Evolutionary conservation across 2,329 filamentous ascomycete species (phyloP), one percentile per base, ranked within the genome.

Genomic region (Sporothrix pseudoabietina): DNA sequence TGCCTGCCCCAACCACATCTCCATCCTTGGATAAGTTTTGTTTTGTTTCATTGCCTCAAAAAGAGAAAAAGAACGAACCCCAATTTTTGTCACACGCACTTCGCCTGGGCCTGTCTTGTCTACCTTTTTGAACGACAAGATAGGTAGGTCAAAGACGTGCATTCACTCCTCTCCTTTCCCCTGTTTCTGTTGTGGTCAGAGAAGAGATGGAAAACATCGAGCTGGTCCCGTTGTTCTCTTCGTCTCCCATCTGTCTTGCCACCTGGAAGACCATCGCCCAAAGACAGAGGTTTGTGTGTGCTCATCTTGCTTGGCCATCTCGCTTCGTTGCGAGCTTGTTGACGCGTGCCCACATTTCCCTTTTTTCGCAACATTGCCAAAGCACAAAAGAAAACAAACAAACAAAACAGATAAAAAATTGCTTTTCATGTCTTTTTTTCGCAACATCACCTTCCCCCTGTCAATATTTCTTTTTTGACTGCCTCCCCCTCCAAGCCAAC

Each of bases 21-120:
- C 14, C 35, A 16, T 55, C 22, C 49, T 22, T 72, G 63, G 66
- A 55, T n/a, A 70, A 71, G 49, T 80, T 78, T 75, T 79, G 78
- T 76, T 76, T 65, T 74, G 69, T 71, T 66, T 61, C 61, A 69
- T 59, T 68, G 65, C 66, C 66, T 35, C 66, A 39, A 69, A 55
- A 52, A 69, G 30, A 39, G 19, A 54, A 69, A 54, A 69, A 69
- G 66, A 54, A 32, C 39, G 39, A 66, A 35, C 14, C 35, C 55
- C 54, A 16, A 14, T 6, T 14, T 32, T 44, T n/a, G 57, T 49
- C 44, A 52, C 70, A 57, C 52, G 68, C 68, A 57, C 68, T 70
- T 69, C 66, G 66, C 8, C 30, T 47, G 61, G 47, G 47, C 65
- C 30, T 52, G 47, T 49, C 44, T 35, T 68, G 44, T 52, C 26